Conservation (phyloP, 768 basidiomycete species). For the Phallus indusiatus region DNA sequence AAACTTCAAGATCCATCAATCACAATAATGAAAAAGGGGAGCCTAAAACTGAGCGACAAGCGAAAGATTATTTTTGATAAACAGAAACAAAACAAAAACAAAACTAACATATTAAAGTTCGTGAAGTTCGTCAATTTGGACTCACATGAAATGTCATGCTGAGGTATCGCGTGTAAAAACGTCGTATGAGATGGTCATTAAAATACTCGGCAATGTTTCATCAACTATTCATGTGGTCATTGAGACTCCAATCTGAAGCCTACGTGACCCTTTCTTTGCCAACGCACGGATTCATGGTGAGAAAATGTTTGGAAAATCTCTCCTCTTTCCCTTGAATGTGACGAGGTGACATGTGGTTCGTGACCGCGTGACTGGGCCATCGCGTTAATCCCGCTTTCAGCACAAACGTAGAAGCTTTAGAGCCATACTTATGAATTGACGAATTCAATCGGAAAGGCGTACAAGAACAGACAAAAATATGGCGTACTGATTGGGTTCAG, state of each 20-base stretch:
- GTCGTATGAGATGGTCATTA: neutral
- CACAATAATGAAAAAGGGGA: no score
- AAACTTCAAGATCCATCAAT: no score
- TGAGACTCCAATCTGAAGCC: neutral
- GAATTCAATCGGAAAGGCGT: neutral
- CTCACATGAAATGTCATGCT: neutral
- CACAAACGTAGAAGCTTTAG: no score
- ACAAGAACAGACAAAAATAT: no score
- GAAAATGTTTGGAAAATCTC: neutral
- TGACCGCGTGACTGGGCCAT: no score
- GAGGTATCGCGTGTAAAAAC: neutral
- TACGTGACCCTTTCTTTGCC: neutral
- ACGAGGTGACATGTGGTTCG: neutral
- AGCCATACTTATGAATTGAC: no score
- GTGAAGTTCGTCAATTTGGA: neutral
- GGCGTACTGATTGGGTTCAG: no score
- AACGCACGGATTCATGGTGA: neutral
- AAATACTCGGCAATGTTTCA: neutral
- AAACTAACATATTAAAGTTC: neutral
- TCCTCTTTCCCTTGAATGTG: neutral
- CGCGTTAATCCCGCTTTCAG: no score
- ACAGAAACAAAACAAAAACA: neutral
- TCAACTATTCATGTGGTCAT: neutral
- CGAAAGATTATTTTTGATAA: no score
- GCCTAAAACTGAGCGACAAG: no score